Percentiles rank a stretch among this genome's conserved stretches.
phyloP scores from a whole-genome alignment of 192 early-diverging fungal genomes.

The Coemansia pectinata region DNA sequence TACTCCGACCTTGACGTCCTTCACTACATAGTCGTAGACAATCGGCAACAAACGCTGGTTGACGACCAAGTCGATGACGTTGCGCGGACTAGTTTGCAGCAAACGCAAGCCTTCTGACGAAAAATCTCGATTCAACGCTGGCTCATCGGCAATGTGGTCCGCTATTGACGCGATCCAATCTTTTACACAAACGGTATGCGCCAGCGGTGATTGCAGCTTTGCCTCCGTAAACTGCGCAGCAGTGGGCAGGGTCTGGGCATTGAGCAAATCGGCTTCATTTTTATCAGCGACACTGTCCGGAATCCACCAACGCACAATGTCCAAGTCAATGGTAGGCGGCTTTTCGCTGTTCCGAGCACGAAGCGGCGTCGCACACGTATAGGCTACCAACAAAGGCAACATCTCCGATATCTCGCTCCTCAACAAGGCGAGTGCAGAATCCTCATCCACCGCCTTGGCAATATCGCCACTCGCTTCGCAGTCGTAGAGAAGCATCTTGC shows the following conservation, averaged over 20 bases:
- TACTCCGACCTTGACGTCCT: slow-evolving; percentile 50
- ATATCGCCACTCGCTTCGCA: slow-evolving; percentile 1
- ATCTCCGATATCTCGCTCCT: slow-evolving; percentile 11
- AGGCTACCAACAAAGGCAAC: slow-evolving; percentile 20
- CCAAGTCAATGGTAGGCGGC: slow-evolving; percentile 4
- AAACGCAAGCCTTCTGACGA: background rate
- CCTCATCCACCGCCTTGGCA: background rate
- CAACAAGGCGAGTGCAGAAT: slow-evolving; percentile 16
- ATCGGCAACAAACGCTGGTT: slow-evolving; percentile 39
- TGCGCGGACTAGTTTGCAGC: slow-evolving; percentile 20
- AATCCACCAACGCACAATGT: slow-evolving; percentile 33
- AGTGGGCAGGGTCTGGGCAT: slow-evolving; percentile 12
- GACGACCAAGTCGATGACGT: slow-evolving; percentile 23
- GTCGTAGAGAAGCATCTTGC: slow-evolving; percentile 30
- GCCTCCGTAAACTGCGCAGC: slow-evolving; percentile 13
- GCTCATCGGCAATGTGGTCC: slow-evolving; percentile 23
- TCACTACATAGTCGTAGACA: slow-evolving; percentile 49
- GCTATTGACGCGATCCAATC: slow-evolving; percentile 42
- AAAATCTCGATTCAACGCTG: slow-evolving; percentile 10
- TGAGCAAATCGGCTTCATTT: slow-evolving; percentile 2
- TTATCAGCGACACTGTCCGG: background rate
- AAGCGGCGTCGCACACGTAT: slow-evolving; percentile 21
- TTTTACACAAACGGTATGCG: slow-evolving; percentile 19
- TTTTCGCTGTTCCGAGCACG: slow-evolving; percentile 17
- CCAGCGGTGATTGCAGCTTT: slow-evolving; percentile 10